Percentiles rank a stretch among this genome's conserved stretches.
Conservation (phyloP, 2,329 filamentous ascomycete species). For the Stemphylium vesicarium region DNA sequence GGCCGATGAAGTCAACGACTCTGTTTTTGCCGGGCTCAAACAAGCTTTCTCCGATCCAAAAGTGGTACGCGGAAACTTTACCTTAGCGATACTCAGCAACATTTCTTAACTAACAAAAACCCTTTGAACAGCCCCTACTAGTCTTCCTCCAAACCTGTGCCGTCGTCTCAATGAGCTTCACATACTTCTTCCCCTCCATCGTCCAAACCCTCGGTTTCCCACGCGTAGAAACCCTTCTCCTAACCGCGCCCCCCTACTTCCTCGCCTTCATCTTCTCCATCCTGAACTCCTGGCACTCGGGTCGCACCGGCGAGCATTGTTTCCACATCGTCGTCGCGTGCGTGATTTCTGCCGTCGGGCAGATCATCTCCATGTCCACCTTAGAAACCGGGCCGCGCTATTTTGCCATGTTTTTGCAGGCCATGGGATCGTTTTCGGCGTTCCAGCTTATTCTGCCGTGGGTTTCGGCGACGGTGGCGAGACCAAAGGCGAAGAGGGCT, state of each 20-base stretch:
- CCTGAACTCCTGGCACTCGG: conserved; percentile 62
- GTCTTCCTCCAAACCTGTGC: conserved; percentile 62
- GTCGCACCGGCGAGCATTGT: conserved; percentile 61
- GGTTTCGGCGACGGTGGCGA: conserved; percentile 42
- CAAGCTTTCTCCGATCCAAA: conserved; percentile 58
- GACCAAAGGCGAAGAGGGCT: conserved; percentile 43
- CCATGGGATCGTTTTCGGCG: conserved; percentile 29
- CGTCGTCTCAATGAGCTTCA: conserved; percentile 55
- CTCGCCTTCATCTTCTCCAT: conserved; percentile 64
- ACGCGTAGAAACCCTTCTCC: conserved; percentile 59
- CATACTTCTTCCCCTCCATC: conserved; percentile 70
- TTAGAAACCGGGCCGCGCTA: conserved; percentile 60
- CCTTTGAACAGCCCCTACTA: conserved; percentile 3
- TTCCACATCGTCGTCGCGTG: conserved; percentile 45
- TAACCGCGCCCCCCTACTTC: conserved; percentile 66
- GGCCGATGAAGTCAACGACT: conserved; percentile 22
- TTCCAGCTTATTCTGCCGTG: conserved; percentile 44
- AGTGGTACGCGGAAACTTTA: conserved; percentile 32
- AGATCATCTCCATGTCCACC: conserved; percentile 54
- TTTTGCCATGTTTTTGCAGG: conserved; percentile 65
- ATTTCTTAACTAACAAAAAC: neutral
- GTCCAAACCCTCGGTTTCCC: conserved; percentile 65
- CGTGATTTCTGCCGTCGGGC: conserved; percentile 21
- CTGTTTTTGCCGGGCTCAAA: conserved; percentile 50
- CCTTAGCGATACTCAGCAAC: neutral